Evolutionary conservation across 306 rosid genomes (phyloP).

Genomic region (Acacia crassicarpa): DNA sequence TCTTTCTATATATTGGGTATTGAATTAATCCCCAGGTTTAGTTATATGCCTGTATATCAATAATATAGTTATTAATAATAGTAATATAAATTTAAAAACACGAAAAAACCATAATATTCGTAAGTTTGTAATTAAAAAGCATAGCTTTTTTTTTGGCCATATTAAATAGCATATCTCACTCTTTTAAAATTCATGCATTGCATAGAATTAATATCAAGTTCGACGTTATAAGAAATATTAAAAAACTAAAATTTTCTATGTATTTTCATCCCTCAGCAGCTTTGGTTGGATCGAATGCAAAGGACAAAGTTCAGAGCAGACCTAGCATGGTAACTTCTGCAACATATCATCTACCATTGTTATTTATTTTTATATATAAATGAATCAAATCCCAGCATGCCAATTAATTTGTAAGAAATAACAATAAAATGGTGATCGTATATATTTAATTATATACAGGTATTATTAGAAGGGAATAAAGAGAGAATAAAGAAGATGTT

Average conservation of each 20-base stretch:
- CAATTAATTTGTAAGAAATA: not conserved
- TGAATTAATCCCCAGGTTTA: too few species aligned
- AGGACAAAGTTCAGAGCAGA: not conserved
- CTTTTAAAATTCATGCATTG: too few species aligned
- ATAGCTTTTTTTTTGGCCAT: too few species aligned
- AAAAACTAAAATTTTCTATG: not conserved
- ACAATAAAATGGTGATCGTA: slow-evolving; percentile 44
- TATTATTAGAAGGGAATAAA: not conserved
- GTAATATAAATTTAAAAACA: too few species aligned
- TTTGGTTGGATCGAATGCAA: not conserved
- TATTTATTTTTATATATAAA: not conserved
- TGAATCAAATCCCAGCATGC: not conserved
- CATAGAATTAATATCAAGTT: too few species aligned
- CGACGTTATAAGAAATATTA: too few species aligned
- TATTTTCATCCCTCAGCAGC: not conserved
- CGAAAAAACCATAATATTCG: too few species aligned
- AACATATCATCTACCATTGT: not conserved
- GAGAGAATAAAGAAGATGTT: not conserved
- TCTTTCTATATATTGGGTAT: too few species aligned
- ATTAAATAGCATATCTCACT: too few species aligned
- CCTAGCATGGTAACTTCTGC: not conserved
- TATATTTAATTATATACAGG: slow-evolving; percentile 37
- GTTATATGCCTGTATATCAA: too few species aligned
- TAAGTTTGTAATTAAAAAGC: too few species aligned
- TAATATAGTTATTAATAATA: too few species aligned